Percentiles rank a stretch among this genome's conserved stretches.
These are phyloP conservation scores for Caloboletus firmus DNA, from an alignment of 1,284 basidiomycete genomes.

Conservation along the genomic window DNA sequence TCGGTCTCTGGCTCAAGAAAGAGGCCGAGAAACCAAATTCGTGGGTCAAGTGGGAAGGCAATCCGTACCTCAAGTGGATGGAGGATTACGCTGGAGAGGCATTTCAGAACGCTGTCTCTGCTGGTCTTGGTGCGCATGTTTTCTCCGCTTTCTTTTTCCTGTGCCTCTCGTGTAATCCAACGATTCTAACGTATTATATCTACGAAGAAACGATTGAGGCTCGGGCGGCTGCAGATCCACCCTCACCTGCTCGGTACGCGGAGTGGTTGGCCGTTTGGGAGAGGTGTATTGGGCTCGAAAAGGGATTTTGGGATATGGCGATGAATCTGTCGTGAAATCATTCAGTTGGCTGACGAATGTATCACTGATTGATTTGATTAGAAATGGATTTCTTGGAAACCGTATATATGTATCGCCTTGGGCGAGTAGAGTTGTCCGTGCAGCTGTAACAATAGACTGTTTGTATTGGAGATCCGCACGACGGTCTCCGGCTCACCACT, in stretches of 20 bases:
- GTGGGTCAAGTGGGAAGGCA: conserved; percentile 62
- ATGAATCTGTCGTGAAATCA: conserved; percentile 44
- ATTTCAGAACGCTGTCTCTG: conserved; percentile 71
- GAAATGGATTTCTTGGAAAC: not conserved
- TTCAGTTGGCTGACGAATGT: not conserved
- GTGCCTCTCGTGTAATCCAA: not conserved
- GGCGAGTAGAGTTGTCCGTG: not conserved
- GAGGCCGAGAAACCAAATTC: conserved; percentile 49
- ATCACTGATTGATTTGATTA: not conserved
- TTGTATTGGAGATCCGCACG: not conserved
- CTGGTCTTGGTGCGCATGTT: conserved; percentile 62
- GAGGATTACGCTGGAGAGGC: conserved; percentile 73
- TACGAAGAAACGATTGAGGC: conserved; percentile 60
- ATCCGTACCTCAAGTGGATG: conserved; percentile 81
- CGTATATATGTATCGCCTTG: not conserved
- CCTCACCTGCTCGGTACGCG: conserved; percentile 58
- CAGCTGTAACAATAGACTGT: not conserved
- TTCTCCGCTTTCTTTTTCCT: too few species aligned
- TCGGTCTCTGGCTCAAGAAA: conserved; percentile 77
- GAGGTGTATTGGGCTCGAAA: conserved; percentile 78
- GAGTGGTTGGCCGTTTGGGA: conserved; percentile 79
- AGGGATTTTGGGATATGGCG: conserved; percentile 89
- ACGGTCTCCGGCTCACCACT: not conserved
- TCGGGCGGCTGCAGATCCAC: conserved; percentile 61
- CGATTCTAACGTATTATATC: not conserved